Evolutionary conservation across 2,329 filamentous ascomycete species (phyloP), one percentile per base, ranked within the genome.

Genomic region (Cytospora schulzeri): DNA sequence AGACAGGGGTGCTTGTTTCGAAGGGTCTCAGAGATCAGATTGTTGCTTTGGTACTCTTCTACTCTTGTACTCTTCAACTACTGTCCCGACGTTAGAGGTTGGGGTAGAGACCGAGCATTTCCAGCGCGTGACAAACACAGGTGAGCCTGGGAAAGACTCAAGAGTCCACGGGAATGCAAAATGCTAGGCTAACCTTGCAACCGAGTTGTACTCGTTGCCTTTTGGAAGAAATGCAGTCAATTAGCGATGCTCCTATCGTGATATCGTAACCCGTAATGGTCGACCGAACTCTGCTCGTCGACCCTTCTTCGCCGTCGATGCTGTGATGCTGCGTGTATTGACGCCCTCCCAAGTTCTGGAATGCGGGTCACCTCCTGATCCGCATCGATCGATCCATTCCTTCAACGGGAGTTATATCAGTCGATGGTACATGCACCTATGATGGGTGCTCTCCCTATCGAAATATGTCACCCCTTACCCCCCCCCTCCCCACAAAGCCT

Each of bases 241-340:
- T 62, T 56, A 62, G 29, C 56, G 55, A 62, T 62, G 60, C 60
- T 62, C 38, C 60, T 62, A 62, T 62, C 60, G 52, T 62, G 52
- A 56, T 56, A 62, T 62, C 60, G 41, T 62, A 45, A 38, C 28
- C 60, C 60, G 53, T 62, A 38, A 62, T 53, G 26, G 45, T 41
- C 22, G 48, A 52, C 48, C 60, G 52, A 62, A 33, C 29, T 28
- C 26, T 29, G 45, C 45, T 48, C n/a, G 29, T 22, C 52, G 52
- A 35, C 50, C 38, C 38, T 62, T 22, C 35, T 29, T 24, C 35
- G n/a, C 52, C 45, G 60, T 57, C 41, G 14, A 51, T 38, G 52
- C 17, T 51, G 28, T 35, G 29, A 56, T 41, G 35, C 54, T 33
- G 33, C 54, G 38, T 24, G 28, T 24, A 24, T 24, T 22, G 45